Evolutionary conservation across 192 early-diverging fungal species (phyloP), one percentile per base, ranked within the genome.

Genomic region (Umbelopsis sp.): DNA sequence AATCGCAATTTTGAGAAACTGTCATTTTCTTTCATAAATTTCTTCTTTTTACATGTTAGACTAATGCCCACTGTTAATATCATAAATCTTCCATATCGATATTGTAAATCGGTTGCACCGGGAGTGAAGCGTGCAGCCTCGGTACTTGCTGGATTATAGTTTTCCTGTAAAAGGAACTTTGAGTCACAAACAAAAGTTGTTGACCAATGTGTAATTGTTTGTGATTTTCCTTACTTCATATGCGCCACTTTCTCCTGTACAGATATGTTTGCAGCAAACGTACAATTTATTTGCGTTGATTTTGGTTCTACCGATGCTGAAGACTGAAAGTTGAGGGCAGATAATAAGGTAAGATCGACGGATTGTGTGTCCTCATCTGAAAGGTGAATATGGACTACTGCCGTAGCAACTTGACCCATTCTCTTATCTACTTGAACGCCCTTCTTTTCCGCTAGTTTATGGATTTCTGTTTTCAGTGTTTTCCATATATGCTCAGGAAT

Each of bases 171-270:
- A 32, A 17, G 12, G 14, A 20, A 14, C 12, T 12, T 36, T 10
- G 26, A 16, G 26, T 62, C 6, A 62, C 3, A 4, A 8, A 20
- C 4, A 34, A 29, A 34, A 4, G 31, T n/a, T 1, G 38, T 41
- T 17, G 17, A 62, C 29, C 26, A 62, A 32, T 34, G 5, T 62
- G 32, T 22, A 4, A 11, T 29, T n/a, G 31, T 34, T 34, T 34
- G 10, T 10, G 16, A 34, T 20, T 11, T 26, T 17, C 24, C 11
- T 62, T 62, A 62, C 56, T 62, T 62, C 26, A 62, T 62, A 26
- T 62, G 56, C 26, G 56, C 56, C 26, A 62, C 56, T 12, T 62
- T 62, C 31, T 62, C 56, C 31, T 62, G 56, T 12, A 17, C 56
- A 22, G 56, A 4, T 22, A 12, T 32, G 17, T 22, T 29, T 17